Evolutionary conservation across 768 basidiomycete species (phyloP).

Genomic region (Zangia roseola): DNA sequence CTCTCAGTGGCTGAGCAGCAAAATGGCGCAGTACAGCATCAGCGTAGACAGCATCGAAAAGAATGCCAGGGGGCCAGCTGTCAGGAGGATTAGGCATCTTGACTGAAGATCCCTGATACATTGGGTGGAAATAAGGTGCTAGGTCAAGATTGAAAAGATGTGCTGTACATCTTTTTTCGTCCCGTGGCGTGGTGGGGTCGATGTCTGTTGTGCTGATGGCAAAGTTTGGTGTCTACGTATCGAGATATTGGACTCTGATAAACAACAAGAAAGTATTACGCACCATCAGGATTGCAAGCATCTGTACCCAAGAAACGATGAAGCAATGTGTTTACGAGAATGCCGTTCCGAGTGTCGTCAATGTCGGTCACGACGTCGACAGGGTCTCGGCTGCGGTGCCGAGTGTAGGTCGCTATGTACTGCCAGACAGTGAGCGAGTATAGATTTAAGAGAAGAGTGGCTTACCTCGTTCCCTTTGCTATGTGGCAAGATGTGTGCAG

Average conservation of each 20-base stretch:
- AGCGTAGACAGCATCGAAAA: constrained; percentile 6
- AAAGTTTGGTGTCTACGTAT: constrained; percentile 6
- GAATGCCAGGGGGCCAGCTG: constrained; percentile 3
- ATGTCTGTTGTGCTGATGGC: constrained; percentile 1
- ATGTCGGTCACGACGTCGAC: neutral
- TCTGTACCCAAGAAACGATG: neutral
- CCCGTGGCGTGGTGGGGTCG: neutral
- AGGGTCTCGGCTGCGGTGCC: neutral
- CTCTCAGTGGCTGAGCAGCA: neutral
- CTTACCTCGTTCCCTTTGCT: constrained; percentile 3
- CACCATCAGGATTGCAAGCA: constrained; percentile 6
- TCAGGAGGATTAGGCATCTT: neutral
- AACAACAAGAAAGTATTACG: neutral
- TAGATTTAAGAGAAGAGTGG: neutral
- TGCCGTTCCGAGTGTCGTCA: neutral
- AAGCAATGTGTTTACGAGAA: constrained; percentile 1
- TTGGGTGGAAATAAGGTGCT: neutral
- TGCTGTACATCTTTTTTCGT: neutral
- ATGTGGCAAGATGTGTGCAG: constrained; percentile 7
- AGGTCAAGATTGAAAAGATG: neutral
- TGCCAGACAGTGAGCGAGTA: neutral
- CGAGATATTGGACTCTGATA: neutral
- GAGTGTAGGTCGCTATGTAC: constrained; percentile 4
- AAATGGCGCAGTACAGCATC: neutral
- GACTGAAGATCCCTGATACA: neutral